phyloP scores from a whole-genome alignment of 2,329 filamentous ascomycete genomes.

The Diaporthe sp. region DNA sequence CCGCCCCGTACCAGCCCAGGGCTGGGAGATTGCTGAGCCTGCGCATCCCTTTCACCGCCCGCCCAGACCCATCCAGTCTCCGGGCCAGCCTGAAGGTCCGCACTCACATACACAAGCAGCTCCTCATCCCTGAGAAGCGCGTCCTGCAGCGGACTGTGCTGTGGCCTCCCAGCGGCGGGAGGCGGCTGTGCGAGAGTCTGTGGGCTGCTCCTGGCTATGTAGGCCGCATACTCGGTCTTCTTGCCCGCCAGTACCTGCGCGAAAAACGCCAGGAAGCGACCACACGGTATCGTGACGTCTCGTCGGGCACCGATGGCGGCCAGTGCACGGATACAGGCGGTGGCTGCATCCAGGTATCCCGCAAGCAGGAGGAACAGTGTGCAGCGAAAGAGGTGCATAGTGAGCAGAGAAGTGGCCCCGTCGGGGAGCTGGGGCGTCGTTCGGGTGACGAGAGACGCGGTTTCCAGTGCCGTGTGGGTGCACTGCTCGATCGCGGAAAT shows the following conservation, averaged over 20 bases:
- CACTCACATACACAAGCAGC: constrained; percentile 86
- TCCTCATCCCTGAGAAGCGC: constrained; percentile 80
- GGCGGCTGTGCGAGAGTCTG: constrained; percentile 48
- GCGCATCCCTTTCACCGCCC: constrained; percentile 66
- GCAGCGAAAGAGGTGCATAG: constrained; percentile 90
- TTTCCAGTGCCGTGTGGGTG: constrained; percentile 81
- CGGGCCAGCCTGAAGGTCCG: constrained; percentile 85
- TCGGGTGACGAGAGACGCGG: constrained; percentile 80
- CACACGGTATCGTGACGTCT: constrained; percentile 82
- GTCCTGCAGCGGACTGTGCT: constrained; percentile 51
- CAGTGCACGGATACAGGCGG: constrained; percentile 80
- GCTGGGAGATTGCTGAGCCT: constrained; percentile 52
- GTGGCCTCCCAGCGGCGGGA: constrained; percentile 46
- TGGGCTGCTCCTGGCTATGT: constrained; percentile 53
- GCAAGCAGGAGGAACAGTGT: constrained; percentile 83
- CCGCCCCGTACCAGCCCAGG: constrained; percentile 39
- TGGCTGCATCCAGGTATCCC: constrained; percentile 79
- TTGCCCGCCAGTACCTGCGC: constrained; percentile 74
- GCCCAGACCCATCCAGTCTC: constrained; percentile 89
- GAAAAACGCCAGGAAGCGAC: constrained; percentile 87
- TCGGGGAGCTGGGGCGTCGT: constrained; percentile 72
- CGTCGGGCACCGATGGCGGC: constrained; percentile 79
- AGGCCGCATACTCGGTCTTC: constrained; percentile 60
- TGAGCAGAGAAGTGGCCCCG: constrained; percentile 80
- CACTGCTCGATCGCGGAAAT: constrained; percentile 83